A percentile compares a stretch with the other conserved stretches of the same genome.
phyloP scores from a whole-genome alignment of 192 early-diverging fungal species.

The Coemansia sp. region DNA sequence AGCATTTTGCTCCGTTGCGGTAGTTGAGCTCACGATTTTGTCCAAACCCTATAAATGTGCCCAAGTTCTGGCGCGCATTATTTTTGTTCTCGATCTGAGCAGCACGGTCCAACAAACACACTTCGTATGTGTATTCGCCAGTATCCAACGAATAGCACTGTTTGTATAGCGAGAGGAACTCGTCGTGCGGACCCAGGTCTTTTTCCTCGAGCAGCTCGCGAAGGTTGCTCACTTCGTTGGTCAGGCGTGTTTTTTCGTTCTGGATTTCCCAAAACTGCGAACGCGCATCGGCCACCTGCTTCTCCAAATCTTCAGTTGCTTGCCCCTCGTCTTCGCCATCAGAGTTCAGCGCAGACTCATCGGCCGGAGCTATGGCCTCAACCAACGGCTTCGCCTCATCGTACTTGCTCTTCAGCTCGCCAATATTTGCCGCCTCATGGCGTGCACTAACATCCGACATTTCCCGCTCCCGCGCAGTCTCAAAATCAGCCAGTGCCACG shows the following conservation, averaged over 20 bases:
- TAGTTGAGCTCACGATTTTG: conserved; percentile 59
- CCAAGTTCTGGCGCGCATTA: conserved; percentile 57
- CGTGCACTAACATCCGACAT: neutral
- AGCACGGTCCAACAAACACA: conserved; percentile 80
- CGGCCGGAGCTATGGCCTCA: neutral
- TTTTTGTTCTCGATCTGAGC: conserved; percentile 72
- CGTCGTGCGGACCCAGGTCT: conserved; percentile 72
- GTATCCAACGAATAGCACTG: conserved; percentile 71
- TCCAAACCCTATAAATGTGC: conserved; percentile 59
- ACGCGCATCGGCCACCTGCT: conserved; percentile 21
- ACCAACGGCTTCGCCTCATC: conserved; percentile 17
- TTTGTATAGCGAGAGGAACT: conserved; percentile 67
- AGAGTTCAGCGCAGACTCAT: neutral
- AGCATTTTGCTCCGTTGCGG: conserved; percentile 78
- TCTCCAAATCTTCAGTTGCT: neutral
- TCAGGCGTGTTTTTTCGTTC: conserved; percentile 20
- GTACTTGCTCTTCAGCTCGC: neutral
- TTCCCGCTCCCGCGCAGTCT: conserved; percentile 34
- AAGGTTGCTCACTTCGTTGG: conserved; percentile 48
- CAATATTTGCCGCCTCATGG: neutral
- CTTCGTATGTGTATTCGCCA: conserved; percentile 63
- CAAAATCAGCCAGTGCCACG: conserved; percentile 34
- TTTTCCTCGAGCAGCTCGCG: conserved; percentile 53
- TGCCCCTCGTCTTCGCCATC: neutral
- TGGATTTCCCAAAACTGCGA: conserved; percentile 23